phyloP scores from a whole-genome alignment of 2,329 filamentous ascomycete genomes.

The Immersiporthe knoxdaviesiana region DNA sequence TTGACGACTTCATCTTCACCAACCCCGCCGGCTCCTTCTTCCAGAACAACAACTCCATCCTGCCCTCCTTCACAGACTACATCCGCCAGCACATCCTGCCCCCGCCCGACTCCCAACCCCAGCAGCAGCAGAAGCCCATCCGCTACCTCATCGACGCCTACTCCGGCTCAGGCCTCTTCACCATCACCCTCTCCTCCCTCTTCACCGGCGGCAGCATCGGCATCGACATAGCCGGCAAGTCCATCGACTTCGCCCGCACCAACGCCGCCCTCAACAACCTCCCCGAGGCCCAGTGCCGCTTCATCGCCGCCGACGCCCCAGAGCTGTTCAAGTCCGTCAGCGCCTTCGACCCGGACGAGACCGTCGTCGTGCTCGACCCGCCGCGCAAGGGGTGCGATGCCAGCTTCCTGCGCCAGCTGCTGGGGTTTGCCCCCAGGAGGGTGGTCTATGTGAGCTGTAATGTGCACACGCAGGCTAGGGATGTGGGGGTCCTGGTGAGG shows the following conservation, averaged over 20 bases:
- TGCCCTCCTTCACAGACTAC: conserved; percentile 82
- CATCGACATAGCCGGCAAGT: conserved; percentile 83
- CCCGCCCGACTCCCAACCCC: conserved; percentile 36
- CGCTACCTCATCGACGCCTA: conserved; percentile 96
- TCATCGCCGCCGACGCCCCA: conserved; percentile 87
- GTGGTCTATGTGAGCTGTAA: conserved; percentile 97
- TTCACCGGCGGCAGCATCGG: conserved; percentile 83
- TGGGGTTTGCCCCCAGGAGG: conserved; percentile 75
- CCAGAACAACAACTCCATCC: conserved; percentile 99
- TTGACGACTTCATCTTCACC: conserved; percentile 81
- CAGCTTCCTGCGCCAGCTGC: conserved; percentile 78
- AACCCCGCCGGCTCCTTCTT: conserved; percentile 96
- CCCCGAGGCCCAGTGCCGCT: conserved; percentile 66
- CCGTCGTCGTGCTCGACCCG: conserved; percentile 94
- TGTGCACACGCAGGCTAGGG: conserved; percentile 94
- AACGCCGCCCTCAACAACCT: conserved; percentile 83
- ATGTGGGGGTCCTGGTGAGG: conserved; percentile 84
- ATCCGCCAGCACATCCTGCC: conserved; percentile 79
- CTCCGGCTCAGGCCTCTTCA: conserved; percentile 96
- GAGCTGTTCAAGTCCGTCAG: conserved; percentile 77
- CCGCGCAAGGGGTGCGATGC: conserved; percentile 92
- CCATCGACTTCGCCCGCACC: conserved; percentile 75
- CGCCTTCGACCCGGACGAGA: conserved; percentile 74
- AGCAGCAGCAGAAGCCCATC: conserved; percentile 50
- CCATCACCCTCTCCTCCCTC: conserved; percentile 83